phyloP scores from a whole-genome alignment of 176 grass and related monocot species.

The Chrysopogon serrulatus region DNA sequence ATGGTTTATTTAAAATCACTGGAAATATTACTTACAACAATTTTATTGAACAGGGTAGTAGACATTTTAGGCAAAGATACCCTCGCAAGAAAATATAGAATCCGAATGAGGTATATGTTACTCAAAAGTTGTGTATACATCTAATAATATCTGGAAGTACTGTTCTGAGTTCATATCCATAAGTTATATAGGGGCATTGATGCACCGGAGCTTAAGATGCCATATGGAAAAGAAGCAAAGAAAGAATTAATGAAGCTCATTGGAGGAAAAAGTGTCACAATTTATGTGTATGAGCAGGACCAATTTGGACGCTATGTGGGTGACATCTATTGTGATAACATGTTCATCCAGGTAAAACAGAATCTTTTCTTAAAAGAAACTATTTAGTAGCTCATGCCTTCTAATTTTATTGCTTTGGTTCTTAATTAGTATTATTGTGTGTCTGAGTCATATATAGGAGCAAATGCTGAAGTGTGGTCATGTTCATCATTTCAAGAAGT shows the following conservation, averaged over 20 bases:
- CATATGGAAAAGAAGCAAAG: slow-evolving; percentile 47
- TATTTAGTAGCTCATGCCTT: background rate
- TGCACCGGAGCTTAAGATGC: slow-evolving; percentile 54
- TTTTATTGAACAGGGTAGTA: slow-evolving; percentile 38
- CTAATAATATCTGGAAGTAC: background rate
- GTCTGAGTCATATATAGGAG: background rate
- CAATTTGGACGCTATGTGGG: slow-evolving; percentile 50
- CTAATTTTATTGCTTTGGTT: background rate
- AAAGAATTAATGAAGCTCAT: slow-evolving; percentile 52
- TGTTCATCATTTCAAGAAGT: slow-evolving; percentile 19
- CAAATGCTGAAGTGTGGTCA: slow-evolving; percentile 34
- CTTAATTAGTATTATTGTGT: background rate
- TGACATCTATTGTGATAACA: slow-evolving; percentile 46
- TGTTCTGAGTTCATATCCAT: too few relatives aligned
- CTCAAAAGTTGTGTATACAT: background rate
- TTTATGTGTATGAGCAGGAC: slow-evolving; percentile 50
- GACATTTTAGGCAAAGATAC: slow-evolving; percentile 22
- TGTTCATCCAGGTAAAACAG: slow-evolving; percentile 67
- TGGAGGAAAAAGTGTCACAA: slow-evolving; percentile 37
- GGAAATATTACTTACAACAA: background rate
- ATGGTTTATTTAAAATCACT: background rate
- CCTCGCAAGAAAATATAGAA: slow-evolving; percentile 56
- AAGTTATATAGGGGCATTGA: slow-evolving; percentile 82
- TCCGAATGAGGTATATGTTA: slow-evolving; percentile 55
- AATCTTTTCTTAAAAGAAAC: too few relatives aligned